Evolutionary conservation across 2,329 filamentous ascomycete species (phyloP), one percentile per base, ranked within the genome.

Genomic region (Coniochaeta sp.): DNA sequence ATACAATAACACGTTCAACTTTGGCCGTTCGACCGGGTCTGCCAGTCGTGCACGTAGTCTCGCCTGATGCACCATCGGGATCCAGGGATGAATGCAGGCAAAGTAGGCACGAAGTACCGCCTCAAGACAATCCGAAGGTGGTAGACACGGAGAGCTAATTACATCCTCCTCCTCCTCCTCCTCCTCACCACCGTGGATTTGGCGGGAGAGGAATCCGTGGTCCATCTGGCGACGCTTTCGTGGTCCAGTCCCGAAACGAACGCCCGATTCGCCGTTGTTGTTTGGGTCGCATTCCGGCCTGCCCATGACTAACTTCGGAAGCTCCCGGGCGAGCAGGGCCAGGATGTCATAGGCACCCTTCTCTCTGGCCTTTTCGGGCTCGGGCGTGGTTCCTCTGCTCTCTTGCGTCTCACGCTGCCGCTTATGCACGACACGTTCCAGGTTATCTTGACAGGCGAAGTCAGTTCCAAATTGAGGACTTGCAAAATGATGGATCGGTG

Each of bases 11-110:
- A 72, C 66, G 2, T 64, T 61, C 17, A 76, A 59, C 16, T 65
- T 67, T 1, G 60, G 57, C 6, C 64, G 63, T 11, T 71, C 65
- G 1, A 36, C 19, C 8, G 65, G 58, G 26, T 70, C 62, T 6
- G 58, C 19, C 2, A 74, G 57, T 1, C 69, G 66, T 14, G 59
- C 58, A 0, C 67, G 67, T 26, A 73, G 69, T 1, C 69, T 62
- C n/a, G 64, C 67, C 57, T 72, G 67, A 58, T 75, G 73, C 7
- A 76, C 58, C 16, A 76, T 73, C 1, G 73, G 73, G 8, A 75
- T 74, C 71, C 74, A 77, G 9, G 75, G 75, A 43, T 77, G 75
- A 6, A 76, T 69, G n/a, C 68, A 59, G 6, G 65, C 64, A 60
- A 77, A 77, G 60, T 77, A 73, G 5, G 70, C 66, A n/a, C 67